A percentile compares a stretch with the other conserved stretches of the same genome.
phyloP scores from a whole-genome alignment of 129 eudicot genomes.

The Cynara cardunculus region DNA sequence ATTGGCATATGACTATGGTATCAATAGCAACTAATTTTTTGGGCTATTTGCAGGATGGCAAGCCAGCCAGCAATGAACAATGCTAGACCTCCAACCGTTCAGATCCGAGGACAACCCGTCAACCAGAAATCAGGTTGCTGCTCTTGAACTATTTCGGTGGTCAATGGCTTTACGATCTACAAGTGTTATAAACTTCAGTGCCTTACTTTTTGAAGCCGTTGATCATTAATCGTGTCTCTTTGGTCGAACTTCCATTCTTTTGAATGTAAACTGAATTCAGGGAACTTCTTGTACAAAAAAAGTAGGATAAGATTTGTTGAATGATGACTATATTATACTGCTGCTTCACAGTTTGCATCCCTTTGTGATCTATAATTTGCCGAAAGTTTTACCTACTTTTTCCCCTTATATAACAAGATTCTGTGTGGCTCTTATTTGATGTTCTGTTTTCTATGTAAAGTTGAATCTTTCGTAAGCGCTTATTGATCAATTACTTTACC shows the following conservation, averaged over 20 bases:
- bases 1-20: not conserved
- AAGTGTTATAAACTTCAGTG: not conserved
- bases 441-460: not conserved
- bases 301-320: conserved; percentile 48
- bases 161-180: conserved; percentile 2
- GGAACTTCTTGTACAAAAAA: conserved; percentile 60
- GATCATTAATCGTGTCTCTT: conserved; percentile 18
- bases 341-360: conserved; percentile 22
- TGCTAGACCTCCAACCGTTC: conserved; percentile 79
- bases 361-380: conserved; percentile 7
- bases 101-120: conserved; percentile 90
- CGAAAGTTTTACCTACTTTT: conserved; percentile 6
- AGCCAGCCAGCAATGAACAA: conserved; percentile 83
- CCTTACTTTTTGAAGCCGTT: conserved; percentile 10
- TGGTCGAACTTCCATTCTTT: conserved; percentile 41
- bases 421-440: conserved; percentile 1
- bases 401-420: conserved; percentile 3
- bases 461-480: not conserved
- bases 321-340: conserved; percentile 22
- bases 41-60: conserved; percentile 68
- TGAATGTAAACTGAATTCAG: conserved; percentile 28
- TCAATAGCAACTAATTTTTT: not conserved
- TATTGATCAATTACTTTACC: too few species aligned
- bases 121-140: conserved; percentile 92
- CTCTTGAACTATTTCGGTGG: conserved; percentile 49